Base-by-base conservation (phyloP, 164 flowering plant genomes). In the Paratinospora sagittata region DNA sequence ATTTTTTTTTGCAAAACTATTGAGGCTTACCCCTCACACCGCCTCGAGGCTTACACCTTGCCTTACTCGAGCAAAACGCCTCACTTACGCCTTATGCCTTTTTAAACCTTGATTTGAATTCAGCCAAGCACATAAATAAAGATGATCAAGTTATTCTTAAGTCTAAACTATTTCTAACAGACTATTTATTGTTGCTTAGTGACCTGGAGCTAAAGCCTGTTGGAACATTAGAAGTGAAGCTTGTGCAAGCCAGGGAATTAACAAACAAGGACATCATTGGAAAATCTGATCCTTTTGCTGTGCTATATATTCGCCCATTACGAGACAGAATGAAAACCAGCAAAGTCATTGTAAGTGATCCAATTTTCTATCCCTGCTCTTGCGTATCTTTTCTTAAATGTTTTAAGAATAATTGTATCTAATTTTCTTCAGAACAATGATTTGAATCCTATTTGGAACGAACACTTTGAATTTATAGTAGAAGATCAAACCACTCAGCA, bases 211-310 rank as follows among this genome's bases (percentile, higher is more conserved):
- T 96, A 76, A 96, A 91, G 85, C 93, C 99, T 81, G 95, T 86
- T 63, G 99, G 99, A 62, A 84, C 62, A 67, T 78, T 96, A 65
- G 97, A 93, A 83, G 99, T 96, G 79, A 96, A 96, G 83, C 98
- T 96, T 77, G 95, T 96, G 70, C 99, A 96, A 74, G 99, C 97
- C 19, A 91, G 85, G 82, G 96, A 82, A 27, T 80, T 96, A 71
- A 90, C 96, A 39, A 91, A 96, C 73, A 96, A 96, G 71, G 99
- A 96, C 72, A 11, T 96, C 34, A 85, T 96, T 70, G 98, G 99
- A 70, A 96, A 96, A 77, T 96, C 99, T 65, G 99, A 96, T 82
- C 99, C 99, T 66, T 96, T 34, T 88, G 99, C 98, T 73, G 84
- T 73, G 34, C n/a, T 95, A 49, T 92, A 83, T 66, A 72, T 95